Conservation (phyloP, 805 yeast genomes). For the Scheffersomyces lignosus region DNA sequence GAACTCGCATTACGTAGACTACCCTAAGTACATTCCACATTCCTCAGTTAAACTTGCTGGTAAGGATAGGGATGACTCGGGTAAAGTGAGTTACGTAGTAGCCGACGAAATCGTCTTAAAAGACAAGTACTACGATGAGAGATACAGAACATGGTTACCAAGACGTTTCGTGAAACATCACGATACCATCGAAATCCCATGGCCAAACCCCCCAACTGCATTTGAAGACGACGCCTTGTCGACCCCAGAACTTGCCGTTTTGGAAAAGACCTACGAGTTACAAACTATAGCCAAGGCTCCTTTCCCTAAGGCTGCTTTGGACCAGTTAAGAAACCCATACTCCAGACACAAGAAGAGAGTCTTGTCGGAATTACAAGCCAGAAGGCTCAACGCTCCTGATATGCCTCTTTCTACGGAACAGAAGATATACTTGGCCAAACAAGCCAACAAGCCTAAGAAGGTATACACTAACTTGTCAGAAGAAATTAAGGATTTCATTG, state of each 20-base stretch:
- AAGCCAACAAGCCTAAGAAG: slow-evolving; percentile 37
- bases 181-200: slow-evolving; percentile 73
- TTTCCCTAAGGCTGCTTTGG: slow-evolving; percentile 64
- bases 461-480: slow-evolving; percentile 41
- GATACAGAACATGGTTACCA: slow-evolving; percentile 72
- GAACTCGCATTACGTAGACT: slow-evolving; percentile 65
- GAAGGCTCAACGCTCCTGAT: slow-evolving; percentile 62
- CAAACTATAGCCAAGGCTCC: slow-evolving; percentile 66
- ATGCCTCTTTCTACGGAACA: slow-evolving; percentile 75
- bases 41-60: slow-evolving; percentile 74
- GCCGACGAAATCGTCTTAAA: slow-evolving; percentile 70
- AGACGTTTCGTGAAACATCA: slow-evolving; percentile 74
- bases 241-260: slow-evolving; percentile 56
- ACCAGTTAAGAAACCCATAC: slow-evolving; percentile 73
- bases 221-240: slow-evolving; percentile 56
- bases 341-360: slow-evolving; percentile 59
- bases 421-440: slow-evolving; percentile 60
- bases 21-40: slow-evolving; percentile 63
- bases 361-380: slow-evolving; percentile 61
- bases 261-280: slow-evolving; percentile 74
- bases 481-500: slow-evolving; percentile 57
- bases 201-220: slow-evolving; percentile 72
- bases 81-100: slow-evolving; percentile 67
- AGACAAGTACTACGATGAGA: slow-evolving; percentile 72
- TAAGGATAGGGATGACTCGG: slow-evolving; percentile 66